Evolutionary conservation across 2,329 filamentous ascomycete species (phyloP).

Genomic region (Cryphonectria nitschkei): DNA sequence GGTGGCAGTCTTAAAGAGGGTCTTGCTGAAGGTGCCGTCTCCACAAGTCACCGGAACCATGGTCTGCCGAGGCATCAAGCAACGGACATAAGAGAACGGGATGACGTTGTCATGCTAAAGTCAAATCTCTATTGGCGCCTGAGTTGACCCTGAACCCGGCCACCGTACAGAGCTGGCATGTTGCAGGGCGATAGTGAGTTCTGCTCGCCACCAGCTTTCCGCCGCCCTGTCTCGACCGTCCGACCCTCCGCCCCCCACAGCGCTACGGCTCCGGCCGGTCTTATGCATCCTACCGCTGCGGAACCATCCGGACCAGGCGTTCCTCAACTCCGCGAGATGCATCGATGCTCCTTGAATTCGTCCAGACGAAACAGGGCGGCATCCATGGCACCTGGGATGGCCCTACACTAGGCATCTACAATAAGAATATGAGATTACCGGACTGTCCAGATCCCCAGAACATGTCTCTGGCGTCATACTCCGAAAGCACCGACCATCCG

Average conservation of each 20-base stretch:
- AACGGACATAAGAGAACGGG: neutral
- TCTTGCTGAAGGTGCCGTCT: neutral
- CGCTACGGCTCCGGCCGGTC: neutral
- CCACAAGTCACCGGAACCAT: neutral
- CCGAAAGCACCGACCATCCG: neutral
- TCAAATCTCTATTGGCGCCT: neutral
- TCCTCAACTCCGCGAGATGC: neutral
- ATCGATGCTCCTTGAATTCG: neutral
- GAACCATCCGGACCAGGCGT: neutral
- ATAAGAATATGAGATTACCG: no score
- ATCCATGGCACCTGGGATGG: neutral
- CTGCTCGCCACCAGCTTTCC: neutral
- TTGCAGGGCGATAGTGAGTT: neutral
- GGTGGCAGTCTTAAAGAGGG: neutral
- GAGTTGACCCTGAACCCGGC: neutral
- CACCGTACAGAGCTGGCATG: neutral
- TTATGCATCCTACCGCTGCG: neutral
- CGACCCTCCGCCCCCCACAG: neutral
- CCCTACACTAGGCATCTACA: neutral
- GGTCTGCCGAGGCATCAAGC: neutral
- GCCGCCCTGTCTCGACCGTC: constrained; percentile 7
- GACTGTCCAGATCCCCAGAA: neutral
- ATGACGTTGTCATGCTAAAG: neutral
- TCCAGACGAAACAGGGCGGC: neutral
- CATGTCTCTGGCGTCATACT: neutral